Conservation (phyloP, 2,329 filamentous ascomycete genomes). For the Scedosporium dehoogii region DNA sequence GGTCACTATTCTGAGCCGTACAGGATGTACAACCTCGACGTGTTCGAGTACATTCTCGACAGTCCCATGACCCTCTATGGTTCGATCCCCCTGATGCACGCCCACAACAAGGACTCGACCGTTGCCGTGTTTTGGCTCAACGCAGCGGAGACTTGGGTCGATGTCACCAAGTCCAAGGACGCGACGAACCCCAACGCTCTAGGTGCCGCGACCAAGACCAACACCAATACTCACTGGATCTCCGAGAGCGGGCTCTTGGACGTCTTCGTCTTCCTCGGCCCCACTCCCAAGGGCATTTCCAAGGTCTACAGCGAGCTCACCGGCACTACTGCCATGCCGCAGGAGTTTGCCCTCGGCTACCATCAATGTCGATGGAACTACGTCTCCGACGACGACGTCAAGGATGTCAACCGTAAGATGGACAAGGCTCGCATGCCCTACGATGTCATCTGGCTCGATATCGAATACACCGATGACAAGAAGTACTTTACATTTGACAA, state of each 20-base stretch:
- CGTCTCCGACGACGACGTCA: conserved; percentile 91
- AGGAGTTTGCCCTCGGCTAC: conserved; percentile 85
- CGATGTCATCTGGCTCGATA: conserved; percentile 97
- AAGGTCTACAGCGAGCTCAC: conserved; percentile 82
- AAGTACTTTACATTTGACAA: conserved; percentile 98
- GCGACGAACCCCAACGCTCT: conserved; percentile 68
- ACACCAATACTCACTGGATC: conserved; percentile 91
- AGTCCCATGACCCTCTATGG: conserved; percentile 98
- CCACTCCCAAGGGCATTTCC: conserved; percentile 71
- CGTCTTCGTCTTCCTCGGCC: conserved; percentile 88
- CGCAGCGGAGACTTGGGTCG: conserved; percentile 93
- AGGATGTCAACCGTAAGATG: conserved; percentile 92
- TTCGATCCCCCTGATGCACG: conserved; percentile 96
- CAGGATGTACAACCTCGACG: conserved; percentile 89
- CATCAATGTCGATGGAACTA: conserved; percentile 99
- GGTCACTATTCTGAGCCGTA: conserved; percentile 85
- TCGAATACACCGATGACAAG: conserved; percentile 93
- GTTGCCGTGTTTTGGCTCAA: conserved; percentile 98
- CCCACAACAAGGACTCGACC: conserved; percentile 84
- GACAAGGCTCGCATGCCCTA: conserved; percentile 94
- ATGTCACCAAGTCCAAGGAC: conserved; percentile 73
- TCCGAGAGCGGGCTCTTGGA: conserved; percentile 86
- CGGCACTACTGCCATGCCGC: conserved; percentile 81
- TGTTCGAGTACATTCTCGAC: conserved; percentile 95
- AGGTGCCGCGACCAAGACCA: conserved; percentile 56